Percentiles rank a stretch among this genome's conserved stretches.
Conservation (phyloP, 345 rosid species). For the Raphanus sativus region DNA sequence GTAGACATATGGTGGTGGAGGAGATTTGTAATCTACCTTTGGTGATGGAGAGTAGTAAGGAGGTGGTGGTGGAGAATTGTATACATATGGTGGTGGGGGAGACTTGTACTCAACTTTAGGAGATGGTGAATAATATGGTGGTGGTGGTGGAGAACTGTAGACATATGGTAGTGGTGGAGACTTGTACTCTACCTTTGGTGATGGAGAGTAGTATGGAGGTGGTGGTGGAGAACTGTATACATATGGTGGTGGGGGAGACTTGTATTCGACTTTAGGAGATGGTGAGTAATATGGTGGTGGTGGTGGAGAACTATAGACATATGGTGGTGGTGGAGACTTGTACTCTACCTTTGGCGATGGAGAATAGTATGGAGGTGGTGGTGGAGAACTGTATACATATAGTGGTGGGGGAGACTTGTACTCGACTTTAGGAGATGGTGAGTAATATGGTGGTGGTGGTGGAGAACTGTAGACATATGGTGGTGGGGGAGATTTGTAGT, state of each 20-base stretch:
- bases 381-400: slow-evolving; percentile 7
- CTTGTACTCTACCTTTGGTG: background rate
- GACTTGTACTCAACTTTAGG: background rate
- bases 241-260: slow-evolving; percentile 23
- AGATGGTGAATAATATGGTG: background rate
- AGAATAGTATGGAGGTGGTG: slow-evolving; percentile 17
- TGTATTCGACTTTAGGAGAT: background rate
- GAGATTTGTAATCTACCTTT: background rate
- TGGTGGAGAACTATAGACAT: slow-evolving; percentile 16
- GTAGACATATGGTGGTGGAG: slow-evolving; percentile 18
- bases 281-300: slow-evolving; percentile 15
- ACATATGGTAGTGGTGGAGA: slow-evolving; percentile 7
- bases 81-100: background rate
- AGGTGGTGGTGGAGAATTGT: background rate
- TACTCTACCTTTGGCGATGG: slow-evolving; percentile 1
- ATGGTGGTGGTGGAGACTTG: slow-evolving; percentile 22
- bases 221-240: slow-evolving; percentile 22
- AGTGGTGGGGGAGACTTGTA: slow-evolving; percentile 24
- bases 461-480: background rate
- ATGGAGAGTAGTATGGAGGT: slow-evolving; percentile 8
- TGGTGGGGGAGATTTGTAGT: background rate
- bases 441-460: background rate
- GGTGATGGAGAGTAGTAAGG: slow-evolving; percentile 1
- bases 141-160: background rate
- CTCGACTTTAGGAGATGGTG: background rate